Percentiles rank a stretch among this genome's conserved stretches.
phyloP scores from a whole-genome alignment of 495 filamentous ascomycete genomes.

The Daldinia vernicosa region DNA sequence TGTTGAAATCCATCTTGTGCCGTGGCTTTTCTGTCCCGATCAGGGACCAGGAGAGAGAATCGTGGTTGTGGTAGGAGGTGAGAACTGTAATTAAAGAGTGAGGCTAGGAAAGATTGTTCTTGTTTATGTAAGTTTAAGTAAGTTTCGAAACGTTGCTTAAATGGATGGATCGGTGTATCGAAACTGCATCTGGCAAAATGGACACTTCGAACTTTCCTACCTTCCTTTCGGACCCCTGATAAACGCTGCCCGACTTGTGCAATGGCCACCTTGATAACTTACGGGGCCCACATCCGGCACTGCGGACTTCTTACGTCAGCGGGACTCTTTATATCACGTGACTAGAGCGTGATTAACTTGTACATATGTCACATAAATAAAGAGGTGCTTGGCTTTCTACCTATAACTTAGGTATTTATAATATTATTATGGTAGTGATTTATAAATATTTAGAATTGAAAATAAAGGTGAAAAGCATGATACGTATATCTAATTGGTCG shows the following conservation, averaged over 20 bases:
- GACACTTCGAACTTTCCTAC: constrained; percentile 31
- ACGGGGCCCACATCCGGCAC: background rate
- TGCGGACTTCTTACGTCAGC: background rate
- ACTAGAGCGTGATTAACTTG: background rate
- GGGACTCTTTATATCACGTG: background rate
- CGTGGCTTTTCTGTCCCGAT: constrained; percentile 25
- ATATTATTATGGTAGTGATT: too few species aligned
- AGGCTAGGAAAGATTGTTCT: background rate
- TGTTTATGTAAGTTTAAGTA: background rate
- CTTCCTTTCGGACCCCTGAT: constrained; percentile 27
- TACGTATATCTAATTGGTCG: too few species aligned
- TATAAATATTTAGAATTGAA: too few species aligned
- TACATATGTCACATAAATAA: background rate
- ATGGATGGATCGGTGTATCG: background rate
- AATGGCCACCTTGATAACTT: constrained; percentile 21
- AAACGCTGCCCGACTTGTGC: constrained; percentile 18
- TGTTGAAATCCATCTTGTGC: constrained; percentile 81
- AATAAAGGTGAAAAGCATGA: too few species aligned
- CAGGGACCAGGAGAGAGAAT: constrained; percentile 15
- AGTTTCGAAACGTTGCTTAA: background rate
- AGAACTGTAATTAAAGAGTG: background rate
- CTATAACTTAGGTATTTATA: too few species aligned
- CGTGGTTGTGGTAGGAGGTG: background rate
- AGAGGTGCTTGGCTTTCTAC: too few species aligned
- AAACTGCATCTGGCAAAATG: constrained; percentile 8